Percentiles rank a stretch among this genome's conserved stretches.
These are phyloP conservation scores for Irpex sp. DNA, from an alignment of 1,284 basidiomycete species.

Conservation along the genomic window DNA sequence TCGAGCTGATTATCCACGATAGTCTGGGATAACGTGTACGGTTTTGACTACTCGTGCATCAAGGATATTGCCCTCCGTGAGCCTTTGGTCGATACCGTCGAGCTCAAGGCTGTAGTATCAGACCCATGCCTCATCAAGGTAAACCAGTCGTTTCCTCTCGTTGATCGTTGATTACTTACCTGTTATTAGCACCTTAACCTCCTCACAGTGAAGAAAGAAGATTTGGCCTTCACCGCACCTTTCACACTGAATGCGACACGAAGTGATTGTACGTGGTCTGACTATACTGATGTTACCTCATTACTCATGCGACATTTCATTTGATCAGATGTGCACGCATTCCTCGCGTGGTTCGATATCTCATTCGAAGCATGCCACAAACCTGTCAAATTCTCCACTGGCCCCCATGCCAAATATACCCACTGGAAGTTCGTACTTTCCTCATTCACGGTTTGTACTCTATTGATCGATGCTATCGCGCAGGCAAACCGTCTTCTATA, in stretches of 20 bases:
- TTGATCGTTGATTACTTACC: not conserved
- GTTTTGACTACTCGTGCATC: conserved; percentile 99
- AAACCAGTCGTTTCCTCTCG: conserved; percentile 11
- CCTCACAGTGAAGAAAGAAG: conserved; percentile 90
- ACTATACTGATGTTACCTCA: conserved; percentile 4
- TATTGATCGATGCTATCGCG: not conserved
- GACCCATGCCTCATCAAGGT: conserved; percentile 87
- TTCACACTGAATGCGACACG: conserved; percentile 84
- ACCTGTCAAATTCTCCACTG: conserved; percentile 91
- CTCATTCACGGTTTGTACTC: not conserved
- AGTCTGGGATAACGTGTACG: conserved; percentile 99
- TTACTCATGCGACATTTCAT: not conserved
- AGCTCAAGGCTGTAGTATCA: conserved; percentile 87
- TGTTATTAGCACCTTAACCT: conserved; percentile 77
- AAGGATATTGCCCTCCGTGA: conserved; percentile 97
- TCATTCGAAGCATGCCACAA: conserved; percentile 90
- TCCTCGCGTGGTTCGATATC: conserved; percentile 99
- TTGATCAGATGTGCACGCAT: conserved; percentile 86
- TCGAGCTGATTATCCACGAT: conserved; percentile 1
- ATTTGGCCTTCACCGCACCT: conserved; percentile 80
- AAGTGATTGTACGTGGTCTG: conserved; percentile 75
- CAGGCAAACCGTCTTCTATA: conserved; percentile 96
- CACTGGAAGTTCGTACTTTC: conserved; percentile 81
- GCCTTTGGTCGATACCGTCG: conserved; percentile 97
- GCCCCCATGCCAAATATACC: conserved; percentile 94